Evolutionary conservation across 257 asterid species (phyloP).

Genomic region (Plantago ovata): DNA sequence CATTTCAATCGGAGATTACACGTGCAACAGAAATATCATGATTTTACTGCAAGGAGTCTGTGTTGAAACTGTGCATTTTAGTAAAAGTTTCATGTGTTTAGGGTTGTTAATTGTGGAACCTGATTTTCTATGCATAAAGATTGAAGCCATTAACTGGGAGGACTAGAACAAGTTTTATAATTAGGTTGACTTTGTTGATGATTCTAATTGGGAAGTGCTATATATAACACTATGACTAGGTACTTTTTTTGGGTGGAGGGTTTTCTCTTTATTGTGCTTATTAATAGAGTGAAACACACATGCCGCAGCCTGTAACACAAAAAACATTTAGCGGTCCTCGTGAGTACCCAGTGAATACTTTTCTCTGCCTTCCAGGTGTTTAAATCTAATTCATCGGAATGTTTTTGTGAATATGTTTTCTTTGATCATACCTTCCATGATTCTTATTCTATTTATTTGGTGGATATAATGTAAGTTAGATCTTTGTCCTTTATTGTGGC

Average conservation of each 20-base stretch:
- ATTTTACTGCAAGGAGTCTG: conserved; percentile 4
- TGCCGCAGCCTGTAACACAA: no score
- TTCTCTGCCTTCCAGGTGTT: no score
- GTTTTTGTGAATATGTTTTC: conserved; percentile 10
- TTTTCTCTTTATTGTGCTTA: no score
- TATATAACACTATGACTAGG: no score
- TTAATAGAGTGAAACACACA: no score
- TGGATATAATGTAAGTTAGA: conserved; percentile 4
- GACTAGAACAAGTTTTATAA: not conserved
- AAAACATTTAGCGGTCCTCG: no score
- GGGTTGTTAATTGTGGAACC: not conserved
- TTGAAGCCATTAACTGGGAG: not conserved
- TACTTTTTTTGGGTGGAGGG: no score
- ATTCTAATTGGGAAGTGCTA: no score
- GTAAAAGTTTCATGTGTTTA: no score
- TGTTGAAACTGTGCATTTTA: not conserved
- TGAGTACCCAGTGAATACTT: no score
- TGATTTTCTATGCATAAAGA: not conserved
- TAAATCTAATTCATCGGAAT: not conserved
- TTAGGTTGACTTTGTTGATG: no score
- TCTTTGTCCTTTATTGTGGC: not conserved
- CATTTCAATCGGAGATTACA: not conserved
- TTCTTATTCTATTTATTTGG: conserved; percentile 4
- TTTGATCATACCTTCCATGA: conserved; percentile 15
- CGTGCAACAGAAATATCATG: conserved; percentile 5